Evolutionary conservation across 805 yeast genomes (phyloP), one percentile per base, ranked within the genome.

Genomic region (Kluyveromyces wickerhamii): DNA sequence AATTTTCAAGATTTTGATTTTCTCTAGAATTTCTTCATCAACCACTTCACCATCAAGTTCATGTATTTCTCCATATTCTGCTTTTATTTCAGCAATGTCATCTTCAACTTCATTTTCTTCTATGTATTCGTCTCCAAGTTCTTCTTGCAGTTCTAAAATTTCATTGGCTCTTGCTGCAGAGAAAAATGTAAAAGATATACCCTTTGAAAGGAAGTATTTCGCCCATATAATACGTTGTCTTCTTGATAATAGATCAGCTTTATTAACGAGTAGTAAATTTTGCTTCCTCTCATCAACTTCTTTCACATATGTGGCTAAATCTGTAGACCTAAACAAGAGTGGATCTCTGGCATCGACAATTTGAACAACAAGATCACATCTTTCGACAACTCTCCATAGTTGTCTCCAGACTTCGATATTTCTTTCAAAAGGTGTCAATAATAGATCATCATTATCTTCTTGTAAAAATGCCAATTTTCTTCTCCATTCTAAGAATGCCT

Each of bases 281-380:
- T 71, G 73, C 61, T 92, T 92, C 32, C 74, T 61, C n/a, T 77
- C 74, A 44, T 80, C 79, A 29, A 85, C 54, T 44, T 84, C 94
- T 36, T 71, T 66, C 14, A 87, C 96, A 52, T 92, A 92, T 16
- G 61, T 68, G 45, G 84, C 97, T 52, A 85, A 69, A 62, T 92
- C 97, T 17, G 73, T 73, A 2, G 96, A 87, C 55, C 97, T 72
- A 65, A 86, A 92, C 40, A 86, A 67, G 39, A 88, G 62, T 4
- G 98, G 98, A 54, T 85, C 87, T 62, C 98, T 73, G 9, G 96
- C 97, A 64, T 92, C 98, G 19, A 92, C 97, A 65, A 92, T 92
- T 58, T 92, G 98, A 5, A 92, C 96, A 25, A 92, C 76, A 49
- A 92, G 68, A 59, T 89, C 96, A 16, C 92, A 84, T 54, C 97